Percentiles rank a stretch among this genome's conserved stretches.
These are phyloP conservation scores for Spathaspora gorwiae DNA, from an alignment of 805 yeast species.

Conservation along the genomic window DNA sequence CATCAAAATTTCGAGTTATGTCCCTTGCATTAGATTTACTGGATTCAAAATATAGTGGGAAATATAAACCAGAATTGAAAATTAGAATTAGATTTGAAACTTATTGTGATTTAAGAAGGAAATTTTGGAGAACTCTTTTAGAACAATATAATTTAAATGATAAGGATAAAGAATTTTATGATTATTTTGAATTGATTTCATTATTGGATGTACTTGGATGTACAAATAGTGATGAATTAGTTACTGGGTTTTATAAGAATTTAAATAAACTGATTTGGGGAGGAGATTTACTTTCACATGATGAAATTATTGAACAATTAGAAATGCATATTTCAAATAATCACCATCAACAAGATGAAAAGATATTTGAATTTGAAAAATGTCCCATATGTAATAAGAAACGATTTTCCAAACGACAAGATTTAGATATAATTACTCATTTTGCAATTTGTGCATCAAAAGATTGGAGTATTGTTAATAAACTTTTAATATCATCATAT, in stretches of 20 bases:
- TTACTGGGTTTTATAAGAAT: constrained; percentile 47
- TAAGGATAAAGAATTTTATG: constrained; percentile 23
- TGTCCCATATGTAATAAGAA: constrained; percentile 81
- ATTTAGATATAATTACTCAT: constrained; percentile 76
- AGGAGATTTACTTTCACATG: constrained; percentile 45
- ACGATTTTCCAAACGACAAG: constrained; percentile 47
- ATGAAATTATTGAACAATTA: constrained; percentile 44
- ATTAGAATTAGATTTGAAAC: constrained; percentile 64
- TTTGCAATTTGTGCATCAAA: constrained; percentile 80
- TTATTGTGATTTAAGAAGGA: constrained; percentile 57
- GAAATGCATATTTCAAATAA: constrained; percentile 31
- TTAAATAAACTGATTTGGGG: constrained; percentile 47
- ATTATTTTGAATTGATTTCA: constrained; percentile 56
- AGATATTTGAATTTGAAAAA: constrained; percentile 55
- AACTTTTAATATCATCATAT: constrained; percentile 59
- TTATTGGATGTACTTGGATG: constrained; percentile 64
- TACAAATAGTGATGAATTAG: constrained; percentile 47
- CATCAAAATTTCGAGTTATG: constrained; percentile 40
- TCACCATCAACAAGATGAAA: constrained; percentile 18
- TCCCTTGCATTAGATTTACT: constrained; percentile 30
- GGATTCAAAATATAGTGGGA: constrained; percentile 24
- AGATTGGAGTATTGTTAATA: constrained; percentile 67
- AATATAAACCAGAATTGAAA: constrained; percentile 50
- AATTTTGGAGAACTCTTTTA: constrained; percentile 65
- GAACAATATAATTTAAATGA: constrained; percentile 47